Percentiles rank a stretch among this genome's conserved stretches.
These are phyloP conservation scores for Populus tomentosa DNA, from an alignment of 441 rosid genomes.

Conservation along the genomic window DNA sequence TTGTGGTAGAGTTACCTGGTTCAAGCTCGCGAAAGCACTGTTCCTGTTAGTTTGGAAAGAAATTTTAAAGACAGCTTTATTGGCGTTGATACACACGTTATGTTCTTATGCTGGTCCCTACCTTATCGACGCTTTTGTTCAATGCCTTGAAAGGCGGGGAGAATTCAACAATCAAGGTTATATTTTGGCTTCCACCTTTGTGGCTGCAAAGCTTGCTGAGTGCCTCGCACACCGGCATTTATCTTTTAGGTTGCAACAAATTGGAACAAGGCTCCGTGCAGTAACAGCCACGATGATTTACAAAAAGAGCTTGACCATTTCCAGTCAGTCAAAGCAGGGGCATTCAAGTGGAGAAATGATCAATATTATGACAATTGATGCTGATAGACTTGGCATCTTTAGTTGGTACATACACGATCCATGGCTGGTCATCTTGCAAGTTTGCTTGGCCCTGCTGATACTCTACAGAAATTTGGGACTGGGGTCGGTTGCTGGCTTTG, in stretches of 20 bases:
- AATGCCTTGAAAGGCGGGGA: slow-evolving; percentile 56
- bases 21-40: slow-evolving; percentile 24
- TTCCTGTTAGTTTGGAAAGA: slow-evolving; percentile 46
- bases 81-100: slow-evolving; percentile 30
- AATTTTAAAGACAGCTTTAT: slow-evolving; percentile 31
- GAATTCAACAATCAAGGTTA: slow-evolving; percentile 41
- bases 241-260: not conserved
- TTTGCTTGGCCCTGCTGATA: slow-evolving; percentile 44
- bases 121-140: slow-evolving; percentile 69
- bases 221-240: not conserved
- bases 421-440: slow-evolving; percentile 1
- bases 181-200: slow-evolving; percentile 30
- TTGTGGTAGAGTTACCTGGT: not conserved
- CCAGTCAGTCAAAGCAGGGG: slow-evolving; percentile 33
- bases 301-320: slow-evolving; percentile 34
- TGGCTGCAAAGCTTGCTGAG: slow-evolving; percentile 12
- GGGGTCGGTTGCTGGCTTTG: slow-evolving; percentile 33
- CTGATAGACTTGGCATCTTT: slow-evolving; percentile 34
- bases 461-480: slow-evolving; percentile 31
- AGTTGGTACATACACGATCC: not conserved
- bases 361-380: slow-evolving; percentile 46
- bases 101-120: slow-evolving; percentile 58
- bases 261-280: not conserved
- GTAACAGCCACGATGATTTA: not conserved
- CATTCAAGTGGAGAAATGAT: slow-evolving; percentile 47